Evolutionary conservation across 345 rosid genomes (phyloP), one percentile per base, ranked within the genome.

Genomic region (Pugionium cornutum): DNA sequence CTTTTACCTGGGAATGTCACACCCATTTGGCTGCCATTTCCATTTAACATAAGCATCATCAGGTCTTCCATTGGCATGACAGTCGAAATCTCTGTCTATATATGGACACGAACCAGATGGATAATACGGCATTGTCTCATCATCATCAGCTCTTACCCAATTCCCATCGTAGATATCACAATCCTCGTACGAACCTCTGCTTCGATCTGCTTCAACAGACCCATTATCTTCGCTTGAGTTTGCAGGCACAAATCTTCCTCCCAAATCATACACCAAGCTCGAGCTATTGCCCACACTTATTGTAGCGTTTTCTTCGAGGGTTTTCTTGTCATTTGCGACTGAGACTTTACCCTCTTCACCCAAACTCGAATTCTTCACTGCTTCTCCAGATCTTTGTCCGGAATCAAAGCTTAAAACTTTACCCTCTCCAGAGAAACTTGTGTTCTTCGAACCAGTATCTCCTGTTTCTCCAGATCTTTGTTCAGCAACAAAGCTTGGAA

Each of bases 21-120:
- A 89, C 1, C 83, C 80, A 76, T 84, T 75, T 60, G 96, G 95
- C 69, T 87, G 86, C 96, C 98, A 88, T 74, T 74, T 88, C 91
- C 98, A 91, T 59, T 79, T 84, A 39, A 82, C 70, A 73, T 60
- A 92, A 32, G 52, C 91, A 66, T 77, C 83, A 58, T 91, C 92
- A 44, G 92, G 92, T 82, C 98, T 79, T 31, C 86, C 78, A 51
- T 92, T 87, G 11, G 49, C 70, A 5, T 86, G 83, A 64, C 98
- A 89, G 76, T 91, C 72, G 56, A 86, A 89, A 75, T 83, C 91
- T 69, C 71, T 80, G 79, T 86, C 98, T 66, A 87, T 44, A 58
- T 86, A 75, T 27, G 95, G 95, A 80, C 98, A 92, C 4, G 95
- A 89, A 30, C 88, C 86, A 4, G 82, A 68, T 3, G 86, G 87